A percentile compares a stretch with the other conserved stretches of the same genome.
Evolutionary conservation across 1,139 yeast species (phyloP).

Genomic region (Yamadazyma spencermartinsiae): DNA sequence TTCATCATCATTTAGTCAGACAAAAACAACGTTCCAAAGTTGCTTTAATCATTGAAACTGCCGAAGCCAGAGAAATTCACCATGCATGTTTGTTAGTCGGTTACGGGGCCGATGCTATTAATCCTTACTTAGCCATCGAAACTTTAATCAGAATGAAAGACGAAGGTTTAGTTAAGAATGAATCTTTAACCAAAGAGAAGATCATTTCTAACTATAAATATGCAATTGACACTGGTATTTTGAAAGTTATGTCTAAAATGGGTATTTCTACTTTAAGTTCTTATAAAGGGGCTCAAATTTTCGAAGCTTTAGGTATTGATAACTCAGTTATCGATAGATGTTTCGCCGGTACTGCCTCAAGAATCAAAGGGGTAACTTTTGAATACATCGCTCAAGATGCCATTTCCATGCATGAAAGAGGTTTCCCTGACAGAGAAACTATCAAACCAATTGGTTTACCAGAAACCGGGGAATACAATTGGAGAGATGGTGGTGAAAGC

Average conservation of each 20-base stretch:
- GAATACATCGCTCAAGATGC: constrained; percentile 97
- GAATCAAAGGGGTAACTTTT: constrained; percentile 93
- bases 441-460: constrained; percentile 75
- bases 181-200: constrained; percentile 52
- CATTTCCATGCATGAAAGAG: constrained; percentile 87
- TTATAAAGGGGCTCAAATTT: constrained; percentile 97
- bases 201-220: constrained; percentile 76
- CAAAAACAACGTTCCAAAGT: constrained; percentile 96
- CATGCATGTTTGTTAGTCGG: constrained; percentile 94
- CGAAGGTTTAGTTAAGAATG: constrained; percentile 72
- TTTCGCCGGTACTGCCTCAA: constrained; percentile 95
- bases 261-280: constrained; percentile 97
- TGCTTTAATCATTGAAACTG: constrained; percentile 87
- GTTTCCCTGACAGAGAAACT: constrained; percentile 78
- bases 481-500: constrained; percentile 98
- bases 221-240: constrained; percentile 85
- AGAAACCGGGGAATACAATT: constrained; percentile 95
- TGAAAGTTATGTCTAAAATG: constrained; percentile 98
- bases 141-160: constrained; percentile 80
- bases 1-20: constrained; percentile 93
- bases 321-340: constrained; percentile 94
- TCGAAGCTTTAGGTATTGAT: constrained; percentile 95
- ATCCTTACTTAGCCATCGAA: constrained; percentile 92
- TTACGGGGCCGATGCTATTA: constrained; percentile 95
- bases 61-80: constrained; percentile 97